Base-by-base conservation (phyloP, 805 yeast genomes). In the Wickerhamomyces silvicola region DNA sequence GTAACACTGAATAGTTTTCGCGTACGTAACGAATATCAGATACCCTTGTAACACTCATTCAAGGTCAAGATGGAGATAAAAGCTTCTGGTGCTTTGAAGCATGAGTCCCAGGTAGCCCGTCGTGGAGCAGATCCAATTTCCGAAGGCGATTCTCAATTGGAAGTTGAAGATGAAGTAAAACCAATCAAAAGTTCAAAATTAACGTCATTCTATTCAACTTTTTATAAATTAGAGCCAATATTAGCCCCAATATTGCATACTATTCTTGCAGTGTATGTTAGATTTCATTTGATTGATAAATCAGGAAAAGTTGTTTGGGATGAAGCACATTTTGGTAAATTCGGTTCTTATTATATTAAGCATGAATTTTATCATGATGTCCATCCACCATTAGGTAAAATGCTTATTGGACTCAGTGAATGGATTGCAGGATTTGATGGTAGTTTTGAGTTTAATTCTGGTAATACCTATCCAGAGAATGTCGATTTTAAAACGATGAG, bases 321-420 rank as follows among this genome's bases (percentile, higher is more conserved):
- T 61, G 94, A 83, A 56, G 92, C 94, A 6, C 94, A 83, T 64
- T 83, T 83, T 54, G 94, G 92, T 26, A 81, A 81, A 54, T 83
- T 83, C 54, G 94, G 94, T 27, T 78, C 90, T 4, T 77, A 81
- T 48, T 83, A 83, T 56, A 60, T 81, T 42, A 72, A 78, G 54
- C 86, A 78, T 50, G 87, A 82, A 48, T 81, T 82, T 52, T 83
- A 83, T 49, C 85, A 78, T 46, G 94, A 83, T 60, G 94, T 83
- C 19, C 94, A 83, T 52, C 94, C 94, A 14, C 94, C 94, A 2
- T 65, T 83, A 45, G 94, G 92, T 8, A 83, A 83, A 50, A 75
- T 83, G 79, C 61, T 83, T 30, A 77, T 81, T 38, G 94, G 86
- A 2, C 61, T 83, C 5, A 77, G 86, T 12, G 94, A 87, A 18